Base-by-base conservation (phyloP, 495 filamentous ascomycete genomes). In the Lasiosphaeris hirsuta region DNA sequence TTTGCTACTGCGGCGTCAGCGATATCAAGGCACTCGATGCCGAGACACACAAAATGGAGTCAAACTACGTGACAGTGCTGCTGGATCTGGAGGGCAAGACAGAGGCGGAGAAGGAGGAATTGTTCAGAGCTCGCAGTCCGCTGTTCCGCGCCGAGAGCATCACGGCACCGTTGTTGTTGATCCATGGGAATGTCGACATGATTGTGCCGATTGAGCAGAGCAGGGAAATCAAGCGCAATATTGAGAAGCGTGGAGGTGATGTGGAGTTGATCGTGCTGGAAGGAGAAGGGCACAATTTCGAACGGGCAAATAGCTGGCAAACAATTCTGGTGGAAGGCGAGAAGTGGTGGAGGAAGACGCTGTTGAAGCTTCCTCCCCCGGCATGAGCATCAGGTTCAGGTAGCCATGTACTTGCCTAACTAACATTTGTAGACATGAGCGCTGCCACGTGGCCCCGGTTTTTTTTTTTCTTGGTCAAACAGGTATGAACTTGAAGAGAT, bases 11-110 rank as follows among this genome's bases (percentile, higher is more conserved):
- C 54, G 79, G 79, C 4, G 75, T 82, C 41, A 69, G 70, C 53
- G 77, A 81, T 47, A 56, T 81, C 18, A 61, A 64, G 50, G 63
- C 63, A 5, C 61, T 81, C 7, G 66, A 63, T 15, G 72, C 63
- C 1, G 71, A 72, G 37, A 80, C 78, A 1, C 79, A 82, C 52
- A 83, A 83, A 62, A 75, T 81, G 46, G 80, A 83, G 61, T 72
- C 68, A 30, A 69, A 74, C 37, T 80, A 83, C 60, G 64, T 78
- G 36, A 67, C 72, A 14, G 63, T 60, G 11, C 65, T 81, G 19
- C 43, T 78, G 7, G 68, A 74, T 35, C 56, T 65, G 3, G 56
- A 62, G 1, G 68, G 64, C 7, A 51, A 60, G 13, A 51, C 62
- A 4, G 59, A 67, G 0, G 65, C 72, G 41, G 73, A 78, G 15